Conservation (phyloP, 2,329 filamentous ascomycete species). For the Aureobasidium sp. region DNA sequence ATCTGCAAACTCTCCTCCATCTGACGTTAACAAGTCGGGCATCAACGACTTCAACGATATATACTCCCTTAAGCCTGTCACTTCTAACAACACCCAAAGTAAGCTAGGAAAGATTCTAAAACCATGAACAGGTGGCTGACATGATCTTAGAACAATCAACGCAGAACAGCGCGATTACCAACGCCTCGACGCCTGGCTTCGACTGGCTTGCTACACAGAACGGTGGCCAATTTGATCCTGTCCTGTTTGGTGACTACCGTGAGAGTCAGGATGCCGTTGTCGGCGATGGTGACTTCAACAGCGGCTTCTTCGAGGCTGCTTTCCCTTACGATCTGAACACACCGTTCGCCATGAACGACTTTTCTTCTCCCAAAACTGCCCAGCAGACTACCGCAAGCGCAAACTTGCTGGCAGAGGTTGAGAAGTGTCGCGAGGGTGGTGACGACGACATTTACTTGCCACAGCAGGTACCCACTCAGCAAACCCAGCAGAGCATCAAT, state of each 20-base stretch:
- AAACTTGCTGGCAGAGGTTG: constrained; percentile 69
- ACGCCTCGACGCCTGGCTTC: constrained; percentile 37
- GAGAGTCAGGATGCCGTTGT: constrained; percentile 80
- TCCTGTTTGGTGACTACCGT: constrained; percentile 85
- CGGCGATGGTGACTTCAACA: constrained; percentile 55
- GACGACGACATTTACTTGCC: constrained; percentile 45
- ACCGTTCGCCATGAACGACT: constrained; percentile 56
- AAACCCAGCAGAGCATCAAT: constrained; percentile 2
- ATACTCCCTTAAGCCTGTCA: constrained; percentile 10
- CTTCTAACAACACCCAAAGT: constrained; percentile 10
- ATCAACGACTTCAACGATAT: constrained; percentile 12
- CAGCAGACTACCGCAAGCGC: constrained; percentile 24
- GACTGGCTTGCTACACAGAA: constrained; percentile 75
- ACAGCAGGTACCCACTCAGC: not conserved
- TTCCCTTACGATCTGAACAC: constrained; percentile 59
- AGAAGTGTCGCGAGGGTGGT: constrained; percentile 61
- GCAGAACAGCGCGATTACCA: not conserved
- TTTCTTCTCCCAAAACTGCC: constrained; percentile 25
- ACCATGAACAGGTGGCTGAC: not conserved
- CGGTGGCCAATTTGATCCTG: constrained; percentile 79
- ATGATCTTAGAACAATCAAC: not conserved
- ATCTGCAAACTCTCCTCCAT: constrained; percentile 58
- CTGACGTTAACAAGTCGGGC: constrained; percentile 40
- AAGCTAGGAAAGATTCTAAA: not conserved
- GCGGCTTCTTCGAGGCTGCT: constrained; percentile 66